Evolutionary conservation across 108 stramenopile species (phyloP), one percentile per base, ranked within the genome.

Genomic region (Nannochloropsis oceanica): DNA sequence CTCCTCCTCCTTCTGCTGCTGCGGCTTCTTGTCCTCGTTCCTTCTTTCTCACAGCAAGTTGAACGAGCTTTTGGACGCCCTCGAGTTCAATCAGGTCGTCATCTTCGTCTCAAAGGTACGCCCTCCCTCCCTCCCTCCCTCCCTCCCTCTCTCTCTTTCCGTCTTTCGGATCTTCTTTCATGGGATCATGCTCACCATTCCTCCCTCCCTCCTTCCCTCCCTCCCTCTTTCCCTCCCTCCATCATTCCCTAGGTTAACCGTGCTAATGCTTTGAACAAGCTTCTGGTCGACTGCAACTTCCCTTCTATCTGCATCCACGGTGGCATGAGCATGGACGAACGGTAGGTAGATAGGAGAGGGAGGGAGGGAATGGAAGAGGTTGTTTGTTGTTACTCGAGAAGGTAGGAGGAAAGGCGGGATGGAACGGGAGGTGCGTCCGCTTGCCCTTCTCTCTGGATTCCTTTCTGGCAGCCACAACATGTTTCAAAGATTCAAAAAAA

Each of bases 11-110:
- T 50, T 50, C 13, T 42, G n/a, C n/a, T n/a, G n/a, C n/a, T n/a
- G n/a, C n/a, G n/a, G n/a, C n/a, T n/a, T n/a, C n/a, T n/a, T n/a
- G n/a, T n/a, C n/a, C n/a, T n/a, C n/a, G n/a, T n/a, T n/a, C n/a
- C 46, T 12, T 50, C 46, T 14, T 50, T 14, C 46, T 50, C 14
- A 50, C 46, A 50, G 89, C 87, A 99, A 99, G 93, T 91, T 99
- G 81, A 98, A 95, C 86, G 97, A 99, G 84, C 92, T 99, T 43
- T 92, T 99, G 84, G 99, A 99, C 92, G 95, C 95, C 26, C 91
- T 99, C 25, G 97, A 99, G 89, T 99, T 99, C 93, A 99, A 99
- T 89, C 99, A 99, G 91, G 97, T 98, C 83, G 97, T 99, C 84
- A 99, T 99, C 90, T 99, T 99, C 87, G 96, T 97, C 82, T 95